These are phyloP conservation scores for Tolypocladium cylindrosporum DNA, from an alignment of 2,329 filamentous ascomycete genomes.

Conservation along the genomic window DNA sequence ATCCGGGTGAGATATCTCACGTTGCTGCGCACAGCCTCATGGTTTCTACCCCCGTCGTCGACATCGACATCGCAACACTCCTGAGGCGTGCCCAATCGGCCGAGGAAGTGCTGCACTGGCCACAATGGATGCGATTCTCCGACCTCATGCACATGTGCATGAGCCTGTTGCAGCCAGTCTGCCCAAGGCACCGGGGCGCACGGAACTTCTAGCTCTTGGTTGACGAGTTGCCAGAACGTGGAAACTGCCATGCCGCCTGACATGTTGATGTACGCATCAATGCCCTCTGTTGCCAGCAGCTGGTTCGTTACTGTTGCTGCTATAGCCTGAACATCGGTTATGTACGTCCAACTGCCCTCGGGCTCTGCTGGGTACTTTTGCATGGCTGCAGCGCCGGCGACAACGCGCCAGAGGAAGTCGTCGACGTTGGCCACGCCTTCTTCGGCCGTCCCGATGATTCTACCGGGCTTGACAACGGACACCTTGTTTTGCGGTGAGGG, in stretches of 20 bases:
- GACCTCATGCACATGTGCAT: conserved; percentile 1
- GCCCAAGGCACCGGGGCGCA: conserved; percentile 7
- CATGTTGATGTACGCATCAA: conserved; percentile 3
- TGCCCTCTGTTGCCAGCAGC: neutral
- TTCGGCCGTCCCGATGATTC: conserved; percentile 10
- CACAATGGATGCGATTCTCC: conserved; percentile 11
- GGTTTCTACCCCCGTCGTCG: neutral
- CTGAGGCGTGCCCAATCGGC: conserved; percentile 3
- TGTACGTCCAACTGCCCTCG: conserved; percentile 6
- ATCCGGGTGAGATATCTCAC: conserved; percentile 6
- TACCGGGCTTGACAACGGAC: conserved; percentile 11
- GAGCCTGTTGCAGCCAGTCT: conserved; percentile 5
- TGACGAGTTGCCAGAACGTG: conserved; percentile 11
- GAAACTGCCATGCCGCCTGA: conserved; percentile 5
- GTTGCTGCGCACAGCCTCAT: conserved; percentile 4
- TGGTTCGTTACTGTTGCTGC: conserved; percentile 5
- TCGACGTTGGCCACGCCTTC: conserved; percentile 12
- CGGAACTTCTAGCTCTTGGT: conserved; percentile 4
- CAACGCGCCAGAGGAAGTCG: conserved; percentile 13
- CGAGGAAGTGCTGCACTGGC: conserved; percentile 14
- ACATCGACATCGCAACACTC: neutral
- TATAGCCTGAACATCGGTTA: conserved; percentile 7
- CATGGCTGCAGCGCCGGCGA: conserved; percentile 6
- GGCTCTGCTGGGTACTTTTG: conserved; percentile 2
- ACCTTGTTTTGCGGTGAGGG: conserved; percentile 3